Evolutionary conservation across 139 green algal species (phyloP), one percentile per base, ranked within the genome.

Genomic region (Chlamydomonas schloesseri): DNA sequence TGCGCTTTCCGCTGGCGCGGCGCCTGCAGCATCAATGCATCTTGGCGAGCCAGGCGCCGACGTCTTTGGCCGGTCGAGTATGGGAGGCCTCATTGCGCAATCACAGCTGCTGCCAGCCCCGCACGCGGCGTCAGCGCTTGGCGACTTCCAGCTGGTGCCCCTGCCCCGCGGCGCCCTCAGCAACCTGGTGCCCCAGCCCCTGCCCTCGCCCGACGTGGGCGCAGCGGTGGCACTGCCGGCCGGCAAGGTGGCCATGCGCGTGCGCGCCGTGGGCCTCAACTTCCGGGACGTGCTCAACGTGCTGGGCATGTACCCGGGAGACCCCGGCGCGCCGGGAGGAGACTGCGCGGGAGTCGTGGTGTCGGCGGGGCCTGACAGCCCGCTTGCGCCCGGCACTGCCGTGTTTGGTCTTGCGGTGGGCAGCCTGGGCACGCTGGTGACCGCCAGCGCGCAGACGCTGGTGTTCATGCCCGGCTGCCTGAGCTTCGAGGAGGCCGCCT

Each of bases 331-430:
- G 33, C 95, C 96, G 0, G 95, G 95, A n/a, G 93, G 88, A 33
- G 96, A 98, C 89, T 96, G 92, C 85, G 73, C 96, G 29, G 96
- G 96, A 36, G 92, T 98, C 37, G 93, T 98, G 67, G 73, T 96
- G 36, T 33, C 46, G 29, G 64, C 58, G 23, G 73, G 82, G 33
- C 28, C 57, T 36, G 21, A 75, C 36, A 67, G 29, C 11, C 5
- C 57, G 67, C 81, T 91, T 42, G 20, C 69, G 31, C 71, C 83
- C 26, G 95, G 96, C 20, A 90, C 94, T 29, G 82, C 90, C 0
- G 96, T 98, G 79, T 98, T 98, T 94, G 96, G 96, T 1, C 84
- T 98, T 72, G 94, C 96, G 0, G 80, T 83, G 0, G 96, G 96
- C 68, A 94, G 93, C 74, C 90, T 98, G 74, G 95, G 95, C 47